These are phyloP conservation scores for Lactarius tabidus DNA, from an alignment of 768 basidiomycete genomes.

Conservation along the genomic window DNA sequence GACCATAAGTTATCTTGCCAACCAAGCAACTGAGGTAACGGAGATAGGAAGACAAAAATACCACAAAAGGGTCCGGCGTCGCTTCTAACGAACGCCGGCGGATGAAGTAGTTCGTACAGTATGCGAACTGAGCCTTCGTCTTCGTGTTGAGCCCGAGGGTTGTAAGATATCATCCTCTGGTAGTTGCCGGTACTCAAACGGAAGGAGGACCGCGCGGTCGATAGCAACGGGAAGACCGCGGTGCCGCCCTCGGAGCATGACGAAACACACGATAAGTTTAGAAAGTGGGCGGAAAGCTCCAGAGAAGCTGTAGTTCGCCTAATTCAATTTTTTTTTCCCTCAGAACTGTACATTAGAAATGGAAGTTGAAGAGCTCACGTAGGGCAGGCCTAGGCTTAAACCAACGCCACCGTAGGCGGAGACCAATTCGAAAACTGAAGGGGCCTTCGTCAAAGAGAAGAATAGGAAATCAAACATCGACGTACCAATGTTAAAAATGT, in stretches of 20 bases:
- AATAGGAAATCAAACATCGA: slow-evolving; percentile 30
- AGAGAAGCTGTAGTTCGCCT: slow-evolving; percentile 80
- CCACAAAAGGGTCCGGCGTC: neutral
- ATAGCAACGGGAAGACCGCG: slow-evolving; percentile 85
- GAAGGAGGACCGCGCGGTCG: slow-evolving; percentile 81
- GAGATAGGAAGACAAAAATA: neutral
- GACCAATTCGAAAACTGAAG: slow-evolving; percentile 76
- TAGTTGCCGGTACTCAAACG: slow-evolving; percentile 47
- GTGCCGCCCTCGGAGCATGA: slow-evolving; percentile 94
- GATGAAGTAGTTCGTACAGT: slow-evolving; percentile 1
- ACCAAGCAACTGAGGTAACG: neutral
- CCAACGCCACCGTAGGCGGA: slow-evolving; percentile 90
- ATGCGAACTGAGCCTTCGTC: slow-evolving; percentile 5
- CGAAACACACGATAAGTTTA: slow-evolving; percentile 79
- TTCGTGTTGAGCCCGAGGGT: neutral
- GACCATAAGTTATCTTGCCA: too few species aligned
- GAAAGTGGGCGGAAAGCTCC: slow-evolving; percentile 77
- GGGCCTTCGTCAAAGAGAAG: neutral
- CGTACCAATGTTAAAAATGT: slow-evolving; percentile 71
- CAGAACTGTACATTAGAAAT: slow-evolving; percentile 14
- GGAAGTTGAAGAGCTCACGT: slow-evolving; percentile 43
- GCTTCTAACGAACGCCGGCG: neutral
- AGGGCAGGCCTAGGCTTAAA: slow-evolving; percentile 82
- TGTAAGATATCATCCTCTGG: neutral
- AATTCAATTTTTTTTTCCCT: neutral